Base-by-base conservation (phyloP, 139 green algal genomes). In the Picochlorum sp. region DNA sequence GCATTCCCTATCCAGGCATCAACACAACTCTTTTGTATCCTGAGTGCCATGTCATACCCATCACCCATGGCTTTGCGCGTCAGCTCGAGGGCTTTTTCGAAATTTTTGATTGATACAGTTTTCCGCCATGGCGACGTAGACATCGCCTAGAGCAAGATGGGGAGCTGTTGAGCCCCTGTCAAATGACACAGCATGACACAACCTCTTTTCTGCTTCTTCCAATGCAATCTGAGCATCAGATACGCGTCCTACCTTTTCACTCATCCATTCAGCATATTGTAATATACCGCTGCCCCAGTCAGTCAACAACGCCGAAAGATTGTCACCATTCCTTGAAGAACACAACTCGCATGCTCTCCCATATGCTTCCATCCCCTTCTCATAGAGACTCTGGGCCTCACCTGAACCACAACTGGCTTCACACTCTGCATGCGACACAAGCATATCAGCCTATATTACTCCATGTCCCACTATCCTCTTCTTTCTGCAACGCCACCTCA, bases 261-360 rank as follows among this genome's bases (percentile, higher is more conserved):
- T 28, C 34, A 41, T 41, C 34, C 34, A 41, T 57, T 76, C 14
- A 59, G 57, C 71, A 64, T 63, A 57, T 21, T 37, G 21, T n/a
- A 72, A 56, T 14, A 92, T 67, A 10, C 76, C 87, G 6, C 75
- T 63, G 4, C 81, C 81, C 87, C 87, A 95, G 70, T 95, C 89
- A 64, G 82, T 65, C 57, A 95, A 81, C 68, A 95, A 75, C 1
- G 80, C 83, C 2, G 79, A 73, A 28, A 85, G 24, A 58, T 85
- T 81, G 49, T 83, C 75, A 11, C 81, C 75, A 7, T 73, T 30
- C 0, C 81, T 75, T 8, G 57, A 67, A 28, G 49, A 62, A 9
- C 49, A 68, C 23, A 83, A 45, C 0, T 13, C 24, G 44, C 72
- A 84, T 34, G 75, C 62, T 3, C 54, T 49, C 2, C 41, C 38